Evolutionary conservation across 768 basidiomycete genomes (phyloP), one percentile per base, ranked within the genome.

Genomic region (Lyophyllum shimeji): DNA sequence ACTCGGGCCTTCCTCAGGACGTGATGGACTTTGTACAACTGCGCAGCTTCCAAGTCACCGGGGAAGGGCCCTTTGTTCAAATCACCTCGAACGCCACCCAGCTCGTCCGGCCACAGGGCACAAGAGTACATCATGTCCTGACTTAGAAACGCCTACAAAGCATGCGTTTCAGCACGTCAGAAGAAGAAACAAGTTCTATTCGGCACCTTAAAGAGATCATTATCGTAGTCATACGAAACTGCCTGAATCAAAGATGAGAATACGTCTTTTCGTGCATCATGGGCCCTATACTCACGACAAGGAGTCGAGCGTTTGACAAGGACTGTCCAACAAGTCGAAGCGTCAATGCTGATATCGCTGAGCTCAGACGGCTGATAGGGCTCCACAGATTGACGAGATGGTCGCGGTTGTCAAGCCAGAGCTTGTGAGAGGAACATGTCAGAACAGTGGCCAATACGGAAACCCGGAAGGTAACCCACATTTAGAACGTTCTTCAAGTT

Each of bases 1-100:
- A 58, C 44, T 7, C 52, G 53, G 3, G 52, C 57, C 33, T 54
- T 58, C 44, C 46, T 45, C 31, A 52, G 52, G 33, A 58, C 53
- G 13, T 53, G 57, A 23, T 54, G 57, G 2, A 58, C n/a, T 44
- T 58, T 58, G n/a, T 43, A 48, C 47, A 54, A 49, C 23, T 58
- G 57, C 6, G 52, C 57, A 27, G 47, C 46, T 34, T 58, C 57
- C 48, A 58, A 17, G n/a, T 58, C 52, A 31, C 53, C 57, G 9
- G 53, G 53, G 4, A 25, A 58, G 53, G 15, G 57, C 33, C n/a
- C 21, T 33, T 50, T 48, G 15, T 44, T 53, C 34, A 58, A 25
- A 31, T 58, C 57, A 25, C 57, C 52, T 17, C 23, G 49, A 33
- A 50, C 47, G 15, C 57, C 48, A 21, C 53, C 53, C 1, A 52